Base-by-base conservation (phyloP, 768 basidiomycete genomes). In the Hysterangium stoloniferum region DNA sequence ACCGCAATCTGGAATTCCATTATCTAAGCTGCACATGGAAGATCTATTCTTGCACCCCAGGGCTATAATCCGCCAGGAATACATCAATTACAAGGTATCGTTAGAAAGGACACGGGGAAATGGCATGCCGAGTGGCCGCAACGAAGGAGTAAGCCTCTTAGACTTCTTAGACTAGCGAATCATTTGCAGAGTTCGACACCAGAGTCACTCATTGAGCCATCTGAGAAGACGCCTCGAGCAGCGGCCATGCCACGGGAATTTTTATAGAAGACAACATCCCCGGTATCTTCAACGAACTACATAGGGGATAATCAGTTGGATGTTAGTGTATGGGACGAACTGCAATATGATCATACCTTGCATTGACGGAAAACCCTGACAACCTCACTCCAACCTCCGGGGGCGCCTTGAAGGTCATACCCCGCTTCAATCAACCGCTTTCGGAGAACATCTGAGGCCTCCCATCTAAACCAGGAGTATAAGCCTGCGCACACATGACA, bases 271-370 rank as follows among this genome's bases (percentile, higher is more conserved):
- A 93, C 64, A 54, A 96, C 80, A 58, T 88, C 80, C 34, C 91
- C 93, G 58, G 89, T 84, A 62, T 98, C 92, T 67, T 97, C 95
- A 41, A 99, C 86, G 64, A 92, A 98, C 80, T 80, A 49, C 1
- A 36, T 22, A 40, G 3, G n/a, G n/a, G n/a, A n/a, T n/a, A n/a
- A n/a, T n/a, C n/a, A n/a, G n/a, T n/a, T n/a, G n/a, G n/a, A n/a
- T 44, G 37, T 7, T 7, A 20, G 11, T 25, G 35, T 27, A 46
- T 12, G 31, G 22, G 24, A 29, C 15, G n/a, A 32, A 22, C 15
- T 27, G 52, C 24, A 54, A 27, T 45, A 37, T 34, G 33, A 41
- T 57, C 57, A 8, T 57, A 80, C 79, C 71, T 84, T 86, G 84
- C 89, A 92, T 58, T 82, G 78, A 58, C 68, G 75, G 70, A 77